Conservation (phyloP, 345 rosid genomes). For the Euphorbia lathyris region DNA sequence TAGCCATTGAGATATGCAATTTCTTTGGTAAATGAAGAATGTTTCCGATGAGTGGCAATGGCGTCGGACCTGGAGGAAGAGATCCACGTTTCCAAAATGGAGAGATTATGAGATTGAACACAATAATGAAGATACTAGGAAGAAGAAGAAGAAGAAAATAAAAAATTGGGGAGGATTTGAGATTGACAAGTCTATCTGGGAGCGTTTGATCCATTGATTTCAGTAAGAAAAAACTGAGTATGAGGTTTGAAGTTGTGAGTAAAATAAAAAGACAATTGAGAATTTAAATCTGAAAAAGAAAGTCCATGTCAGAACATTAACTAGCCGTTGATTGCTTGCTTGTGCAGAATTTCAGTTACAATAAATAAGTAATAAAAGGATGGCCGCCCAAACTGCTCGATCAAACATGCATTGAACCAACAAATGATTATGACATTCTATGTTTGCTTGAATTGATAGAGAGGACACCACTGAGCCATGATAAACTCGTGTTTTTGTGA, state of each 20-base stretch:
- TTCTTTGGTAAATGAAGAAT: slow-evolving; percentile 5
- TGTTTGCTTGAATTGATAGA: too few species aligned
- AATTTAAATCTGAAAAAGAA: too few species aligned
- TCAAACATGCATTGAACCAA: too few species aligned
- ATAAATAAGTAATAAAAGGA: too few species aligned
- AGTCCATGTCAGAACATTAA: too few species aligned
- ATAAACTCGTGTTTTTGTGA: too few species aligned
- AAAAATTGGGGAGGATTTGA: neutral
- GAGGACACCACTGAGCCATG: too few species aligned
- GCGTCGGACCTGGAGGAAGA: slow-evolving; percentile 15
- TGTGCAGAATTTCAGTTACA: too few species aligned
- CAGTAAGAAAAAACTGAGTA: neutral
- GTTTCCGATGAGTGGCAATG: slow-evolving; percentile 24
- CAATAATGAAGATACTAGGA: neutral
- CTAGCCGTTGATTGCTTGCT: too few species aligned
- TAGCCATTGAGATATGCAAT: slow-evolving; percentile 15
- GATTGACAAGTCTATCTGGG: neutral
- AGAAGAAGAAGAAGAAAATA: neutral
- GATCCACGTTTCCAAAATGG: neutral
- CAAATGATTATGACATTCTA: too few species aligned
- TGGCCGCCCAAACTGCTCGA: too few species aligned
- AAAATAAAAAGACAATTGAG: too few species aligned
- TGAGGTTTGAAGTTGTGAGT: neutral
- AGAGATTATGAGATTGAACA: neutral
- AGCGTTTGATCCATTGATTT: neutral